Evolutionary conservation across 1,284 basidiomycete species (phyloP), one percentile per base, ranked within the genome.

Genomic region (Schizophyllum commune): DNA sequence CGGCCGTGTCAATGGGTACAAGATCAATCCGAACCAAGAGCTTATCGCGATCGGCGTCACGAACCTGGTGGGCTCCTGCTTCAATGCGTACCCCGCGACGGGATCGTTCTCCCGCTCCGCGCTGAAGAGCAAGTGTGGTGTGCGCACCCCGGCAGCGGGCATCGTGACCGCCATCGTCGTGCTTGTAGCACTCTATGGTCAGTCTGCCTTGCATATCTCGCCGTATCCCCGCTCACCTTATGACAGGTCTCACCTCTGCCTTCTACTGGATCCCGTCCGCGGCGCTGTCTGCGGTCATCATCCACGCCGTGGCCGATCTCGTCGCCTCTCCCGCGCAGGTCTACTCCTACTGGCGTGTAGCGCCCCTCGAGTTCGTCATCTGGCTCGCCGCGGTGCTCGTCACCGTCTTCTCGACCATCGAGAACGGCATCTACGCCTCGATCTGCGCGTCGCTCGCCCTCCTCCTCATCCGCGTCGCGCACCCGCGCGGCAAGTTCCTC

Each of bases 61-160:
- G 11, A 96, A 96, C 72, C 89, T 61, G 61, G 59, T 95, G 64
- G 93, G 94, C 15, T 89, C 90, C 6, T 79, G 89, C 66, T 97
- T 98, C 73, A 84, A 86, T 61, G 96, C 94, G 1, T 99, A 98
- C 74, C 95, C 96, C 7, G 94, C 96, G 0, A 99, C 97, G 7
- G 97, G 96, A 15, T 98, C 96, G 0, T 99, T 99, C 83, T 98
- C 95, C 52, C 93, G 96, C 47, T 93, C 95, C 2, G 96, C 96
- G 0, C 81, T 99, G 73, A 95, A 98, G 77, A 89, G 92, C 60
- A 97, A 97, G 77, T 96, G 93, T 0, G 96, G 96, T 63, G 96
- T 98, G 20, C 88, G 96, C 65, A 98, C 96, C 6, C 97, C 96
- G 5, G 79, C 91, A 15, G 95, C 92, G 7, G 96, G 97, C 68